Base-by-base conservation (phyloP, 192 early-diverging fungal genomes). In the Mortierella hygrophila region DNA sequence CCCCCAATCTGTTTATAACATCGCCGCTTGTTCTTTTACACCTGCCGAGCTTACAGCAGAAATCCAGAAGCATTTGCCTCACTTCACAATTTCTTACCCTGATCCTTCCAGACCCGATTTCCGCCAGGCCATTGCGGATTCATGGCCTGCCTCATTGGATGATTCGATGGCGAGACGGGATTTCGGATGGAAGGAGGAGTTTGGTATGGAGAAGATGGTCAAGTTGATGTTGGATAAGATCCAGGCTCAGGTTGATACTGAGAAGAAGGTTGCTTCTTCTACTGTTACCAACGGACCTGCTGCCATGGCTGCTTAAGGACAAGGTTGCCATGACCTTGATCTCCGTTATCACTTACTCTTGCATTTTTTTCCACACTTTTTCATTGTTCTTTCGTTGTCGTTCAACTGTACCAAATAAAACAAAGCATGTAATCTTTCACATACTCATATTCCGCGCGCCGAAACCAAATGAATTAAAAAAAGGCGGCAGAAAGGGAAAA, bases 121-220 rank as follows among this genome's bases (percentile, higher is more conserved):
- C 85, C 90, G 93, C 72, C 92, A 94, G 80, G 91, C 81, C 1
- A 94, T 94, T 83, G 93, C 93, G 23, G 91, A 93, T 68, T 91
- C 92, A 16, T 94, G 93, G 93, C 93, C 93, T 1, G 87, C 87
- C 2, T 89, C 90, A 0, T 87, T 94, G 90, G 93, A 92, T 68
- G 93, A 94, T 44, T 77, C 80, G 40, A 83, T 89, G 20, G 93
- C 93, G 20, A 83, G 93, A 65, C 82, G 75, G 40, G 93, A 94
- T 79, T 94, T 92, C 89, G 93, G 92, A 54, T 94, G 93, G 93
- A 92, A 91, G 82, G 92, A 91, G 42, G 68, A 91, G 74, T 91
- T 85, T 78, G 92, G 90, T 70, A 88, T 91, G 42, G 71, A 91
- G 29, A 91, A 87, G n/a, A 94, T 93, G 89, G 90, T 91, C 57